These are phyloP conservation scores for Ophiocordyceps polyrhachis-furcata DNA, from an alignment of 2,329 filamentous ascomycete genomes.

Conservation along the genomic window DNA sequence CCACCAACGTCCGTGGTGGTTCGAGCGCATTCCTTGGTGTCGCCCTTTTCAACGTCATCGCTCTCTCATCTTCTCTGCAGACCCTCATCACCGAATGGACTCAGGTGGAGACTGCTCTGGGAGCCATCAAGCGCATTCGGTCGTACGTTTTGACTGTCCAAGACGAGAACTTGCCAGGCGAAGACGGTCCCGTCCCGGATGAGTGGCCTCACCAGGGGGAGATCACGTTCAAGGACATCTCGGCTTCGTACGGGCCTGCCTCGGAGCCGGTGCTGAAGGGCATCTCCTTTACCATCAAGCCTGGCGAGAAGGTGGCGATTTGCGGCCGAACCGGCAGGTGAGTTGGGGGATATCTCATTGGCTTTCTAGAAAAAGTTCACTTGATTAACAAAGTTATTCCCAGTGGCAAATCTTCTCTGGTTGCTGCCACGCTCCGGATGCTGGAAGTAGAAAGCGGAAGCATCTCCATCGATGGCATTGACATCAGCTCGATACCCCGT, in stretches of 20 bases:
- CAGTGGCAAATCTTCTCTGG: constrained; percentile 17
- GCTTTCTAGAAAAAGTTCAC: not conserved
- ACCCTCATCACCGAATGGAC: constrained; percentile 16
- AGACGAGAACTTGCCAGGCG: constrained; percentile 7
- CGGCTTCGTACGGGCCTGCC: constrained; percentile 11
- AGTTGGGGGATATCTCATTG: not conserved
- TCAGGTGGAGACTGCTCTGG: constrained; percentile 10
- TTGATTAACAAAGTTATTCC: not conserved
- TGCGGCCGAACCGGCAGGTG: constrained; percentile 24
- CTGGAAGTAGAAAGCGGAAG: constrained; percentile 21
- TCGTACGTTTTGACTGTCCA: constrained; percentile 8
- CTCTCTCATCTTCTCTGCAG: constrained; percentile 11
- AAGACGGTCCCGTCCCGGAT: constrained; percentile 5
- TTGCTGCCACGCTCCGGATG: constrained; percentile 27
- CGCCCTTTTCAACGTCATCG: constrained; percentile 11
- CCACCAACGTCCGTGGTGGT: constrained; percentile 15
- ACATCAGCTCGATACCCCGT: constrained; percentile 10
- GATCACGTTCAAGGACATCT: constrained; percentile 10
- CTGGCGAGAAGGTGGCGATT: constrained; percentile 19
- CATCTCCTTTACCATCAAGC: constrained; percentile 11
- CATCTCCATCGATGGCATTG: constrained; percentile 25
- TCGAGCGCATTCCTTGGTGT: constrained; percentile 11
- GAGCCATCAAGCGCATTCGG: constrained; percentile 10
- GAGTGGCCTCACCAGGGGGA: constrained; percentile 9
- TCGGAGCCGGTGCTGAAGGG: constrained; percentile 9